phyloP scores from a whole-genome alignment of 805 yeast genomes.

The Candida suzukii region DNA sequence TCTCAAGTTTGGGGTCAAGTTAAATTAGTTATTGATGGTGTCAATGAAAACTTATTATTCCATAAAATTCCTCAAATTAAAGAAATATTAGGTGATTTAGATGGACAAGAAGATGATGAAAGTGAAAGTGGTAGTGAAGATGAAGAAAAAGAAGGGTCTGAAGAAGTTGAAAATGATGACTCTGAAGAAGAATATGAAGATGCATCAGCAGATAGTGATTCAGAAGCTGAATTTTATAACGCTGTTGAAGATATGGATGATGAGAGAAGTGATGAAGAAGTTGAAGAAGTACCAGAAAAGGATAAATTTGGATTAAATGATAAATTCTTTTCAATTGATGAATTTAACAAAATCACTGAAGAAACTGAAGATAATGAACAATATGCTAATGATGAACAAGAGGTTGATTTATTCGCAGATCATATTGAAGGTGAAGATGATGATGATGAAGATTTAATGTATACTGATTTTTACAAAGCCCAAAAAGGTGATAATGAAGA shows the following conservation, averaged over 20 bases:
- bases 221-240: slow-evolving; percentile 22
- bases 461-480: slow-evolving; percentile 7
- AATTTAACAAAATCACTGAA: slow-evolving; percentile 63
- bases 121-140: slow-evolving; percentile 19
- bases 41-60: slow-evolving; percentile 55
- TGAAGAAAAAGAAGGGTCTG: slow-evolving; percentile 17
- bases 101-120: slow-evolving; percentile 10
- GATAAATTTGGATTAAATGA: slow-evolving; percentile 63
- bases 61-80: slow-evolving; percentile 48
- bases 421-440: slow-evolving; percentile 13
- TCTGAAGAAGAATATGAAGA: slow-evolving; percentile 18
- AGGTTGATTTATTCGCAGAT: slow-evolving; percentile 19
- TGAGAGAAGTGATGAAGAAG: slow-evolving; percentile 20
- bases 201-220: slow-evolving; percentile 17
- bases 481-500: slow-evolving; percentile 5
- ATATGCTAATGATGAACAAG: slow-evolving; percentile 20
- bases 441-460: slow-evolving; percentile 7
- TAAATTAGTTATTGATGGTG: slow-evolving; percentile 75
- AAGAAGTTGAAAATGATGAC: slow-evolving; percentile 13
- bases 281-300: slow-evolving; percentile 16
- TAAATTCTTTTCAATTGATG: slow-evolving; percentile 69
- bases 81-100: slow-evolving; percentile 21
- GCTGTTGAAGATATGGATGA: slow-evolving; percentile 28
- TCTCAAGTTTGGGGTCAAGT: slow-evolving; percentile 93
- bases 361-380: slow-evolving; percentile 21